Percentiles rank a stretch among this genome's conserved stretches.
phyloP scores from a whole-genome alignment of 75 land plant genomes.

The Sequoia sempervirens region DNA sequence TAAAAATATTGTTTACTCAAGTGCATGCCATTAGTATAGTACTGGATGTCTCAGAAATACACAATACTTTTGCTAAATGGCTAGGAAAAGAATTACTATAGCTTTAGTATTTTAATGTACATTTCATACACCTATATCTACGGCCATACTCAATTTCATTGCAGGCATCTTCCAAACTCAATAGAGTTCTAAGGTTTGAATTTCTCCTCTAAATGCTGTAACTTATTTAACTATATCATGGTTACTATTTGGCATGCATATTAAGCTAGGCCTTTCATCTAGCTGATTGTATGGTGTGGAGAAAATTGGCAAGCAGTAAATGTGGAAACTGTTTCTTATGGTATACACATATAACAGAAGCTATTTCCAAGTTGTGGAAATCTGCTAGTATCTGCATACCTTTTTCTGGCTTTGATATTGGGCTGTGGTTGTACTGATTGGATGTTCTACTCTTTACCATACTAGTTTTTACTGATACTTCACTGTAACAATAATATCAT shows the following conservation, averaged over 20 bases:
- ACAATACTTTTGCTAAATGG: neutral
- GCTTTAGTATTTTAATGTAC: neutral
- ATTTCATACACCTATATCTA: neutral
- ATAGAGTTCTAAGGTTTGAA: neutral
- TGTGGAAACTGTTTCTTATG: neutral
- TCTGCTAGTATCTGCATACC: neutral
- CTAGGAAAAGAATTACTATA: neutral
- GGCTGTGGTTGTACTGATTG: neutral
- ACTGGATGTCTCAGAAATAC: neutral
- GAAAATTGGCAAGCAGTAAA: neutral
- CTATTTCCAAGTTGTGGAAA: neutral
- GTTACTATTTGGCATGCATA: neutral
- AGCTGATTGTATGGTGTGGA: neutral
- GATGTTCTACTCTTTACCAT: neutral
- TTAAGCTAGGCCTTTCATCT: neutral
- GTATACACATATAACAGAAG: neutral
- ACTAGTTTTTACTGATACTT: neutral
- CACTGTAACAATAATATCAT: neutral
- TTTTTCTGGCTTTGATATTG: neutral
- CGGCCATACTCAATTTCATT: neutral
- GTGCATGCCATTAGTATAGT: neutral
- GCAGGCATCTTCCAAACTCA: neutral
- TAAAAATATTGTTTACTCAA: neutral
- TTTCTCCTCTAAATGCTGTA: neutral
- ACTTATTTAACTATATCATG: neutral